Base-by-base conservation (phyloP, 306 rosid species). In the Rosa persica region DNA sequence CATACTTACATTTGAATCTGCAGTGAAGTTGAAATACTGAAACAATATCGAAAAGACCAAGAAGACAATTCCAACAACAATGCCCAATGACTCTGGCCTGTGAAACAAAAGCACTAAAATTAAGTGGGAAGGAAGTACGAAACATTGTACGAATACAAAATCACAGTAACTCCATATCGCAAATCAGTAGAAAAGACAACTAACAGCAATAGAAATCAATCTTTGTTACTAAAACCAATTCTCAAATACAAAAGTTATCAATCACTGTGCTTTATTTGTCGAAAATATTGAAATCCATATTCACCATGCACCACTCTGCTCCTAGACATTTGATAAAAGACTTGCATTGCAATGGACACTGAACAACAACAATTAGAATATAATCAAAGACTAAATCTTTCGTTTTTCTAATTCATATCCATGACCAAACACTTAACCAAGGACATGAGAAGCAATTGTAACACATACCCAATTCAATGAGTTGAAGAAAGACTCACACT, bases 71-170 rank as follows among this genome's bases (percentile, higher is more conserved):
- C 91, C 96, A 83, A 95, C 96, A 76, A 88, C 99, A 77, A 95
- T 85, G 48, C 99, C 98, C 88, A 95, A 79, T 16, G 98, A 91
- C 83, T 95, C 99, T 10, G 99, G 99, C 88, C 98, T 95, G 89
- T 81, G 78, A 72, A 83, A 27, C 38, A 4, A 5, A 60, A 25
- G 39, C 27, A 5, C 38, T 25, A 61, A 16, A 20, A 36, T 44
- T 46, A 36, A 39, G 38, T 7, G 4, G 5, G 12, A 15, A 12
- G 5, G 12, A 15, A 12, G 12, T 9, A 25, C 12, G 7, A 43
- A 64, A 30, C 38, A 13, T 60, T 10, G 22, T 12, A 42, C 8
- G 0, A 58, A 57, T 74, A 22, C 17, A 40, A 17, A 39, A 16
- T 64, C 42, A 58, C 65, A 4, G 13, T 23, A 25, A 57, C 30